Conservation (phyloP, 2,329 filamentous ascomycete species). For the Aspergillus oerlinghausenensis region DNA sequence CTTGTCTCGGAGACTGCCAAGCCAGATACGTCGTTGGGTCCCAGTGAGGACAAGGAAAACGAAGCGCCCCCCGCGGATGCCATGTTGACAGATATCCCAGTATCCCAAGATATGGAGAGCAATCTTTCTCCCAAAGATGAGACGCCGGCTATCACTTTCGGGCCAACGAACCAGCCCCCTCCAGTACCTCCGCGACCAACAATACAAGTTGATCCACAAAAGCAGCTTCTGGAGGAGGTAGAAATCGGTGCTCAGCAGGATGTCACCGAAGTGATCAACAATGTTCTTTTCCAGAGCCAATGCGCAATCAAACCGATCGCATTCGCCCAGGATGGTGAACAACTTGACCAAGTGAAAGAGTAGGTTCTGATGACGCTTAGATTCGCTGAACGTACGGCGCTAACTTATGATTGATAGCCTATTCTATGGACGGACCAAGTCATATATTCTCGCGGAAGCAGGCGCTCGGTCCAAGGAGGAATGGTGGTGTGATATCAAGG, state of each 20-base stretch:
- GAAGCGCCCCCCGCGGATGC: conserved; percentile 18
- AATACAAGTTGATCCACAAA: conserved; percentile 28
- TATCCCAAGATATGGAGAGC: conserved; percentile 6
- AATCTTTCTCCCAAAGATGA: conserved; percentile 5
- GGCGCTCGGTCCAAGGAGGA: conserved; percentile 50
- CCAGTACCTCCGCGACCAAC: conserved; percentile 55
- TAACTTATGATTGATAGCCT: conserved; percentile 28
- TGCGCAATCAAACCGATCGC: conserved; percentile 74
- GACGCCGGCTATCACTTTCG: conserved; percentile 15
- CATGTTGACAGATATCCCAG: conserved; percentile 19
- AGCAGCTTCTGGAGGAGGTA: conserved; percentile 45
- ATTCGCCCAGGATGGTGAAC: conserved; percentile 65
- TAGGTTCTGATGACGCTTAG: conserved; percentile 19
- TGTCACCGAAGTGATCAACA: conserved; percentile 91
- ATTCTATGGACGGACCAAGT: conserved; percentile 47
- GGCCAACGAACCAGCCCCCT: conserved; percentile 48
- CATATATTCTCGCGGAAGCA: conserved; percentile 43
- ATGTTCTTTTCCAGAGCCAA: conserved; percentile 84
- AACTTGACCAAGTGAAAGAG: conserved; percentile 74
- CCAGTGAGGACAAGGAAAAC: conserved; percentile 38
- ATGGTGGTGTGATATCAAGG: conserved; percentile 59
- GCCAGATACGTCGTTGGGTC: conserved; percentile 13
- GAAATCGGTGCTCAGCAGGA: conserved; percentile 77
- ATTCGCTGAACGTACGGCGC: background rate
- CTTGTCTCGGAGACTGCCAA: conserved; percentile 30